Conservation (phyloP, 768 basidiomycete genomes). For the Candolleomyces aberdarensis region DNA sequence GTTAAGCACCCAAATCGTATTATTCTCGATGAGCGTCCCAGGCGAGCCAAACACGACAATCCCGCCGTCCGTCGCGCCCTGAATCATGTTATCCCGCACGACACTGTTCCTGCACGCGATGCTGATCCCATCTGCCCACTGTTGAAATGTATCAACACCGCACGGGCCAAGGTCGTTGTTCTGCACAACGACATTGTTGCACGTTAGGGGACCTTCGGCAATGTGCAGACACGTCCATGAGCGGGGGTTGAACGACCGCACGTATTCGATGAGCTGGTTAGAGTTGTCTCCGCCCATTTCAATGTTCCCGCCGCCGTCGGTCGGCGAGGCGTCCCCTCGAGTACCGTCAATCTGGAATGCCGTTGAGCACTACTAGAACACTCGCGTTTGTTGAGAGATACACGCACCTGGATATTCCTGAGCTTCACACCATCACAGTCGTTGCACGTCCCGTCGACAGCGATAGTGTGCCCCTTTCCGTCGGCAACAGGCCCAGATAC, state of each 20-base stretch:
- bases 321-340: conserved; percentile 50
- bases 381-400: neutral
- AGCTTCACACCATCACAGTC: conserved; percentile 59
- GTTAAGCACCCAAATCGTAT: conserved; percentile 69
- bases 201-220: conserved; percentile 62
- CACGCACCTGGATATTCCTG: conserved; percentile 66
- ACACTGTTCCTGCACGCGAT: conserved; percentile 61
- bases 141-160: conserved; percentile 56
- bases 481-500: conserved; percentile 63
- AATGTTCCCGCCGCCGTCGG: conserved; percentile 70
- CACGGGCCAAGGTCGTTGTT: conserved; percentile 86
- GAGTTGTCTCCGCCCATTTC: conserved; percentile 80
- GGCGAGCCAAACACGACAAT: conserved; percentile 78
- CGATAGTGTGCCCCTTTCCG: conserved; percentile 68
- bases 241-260: conserved; percentile 72
- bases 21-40: conserved; percentile 70
- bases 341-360: conserved; percentile 66
- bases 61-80: conserved; percentile 75
- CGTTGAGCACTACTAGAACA: neutral
- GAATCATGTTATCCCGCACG: conserved; percentile 66
- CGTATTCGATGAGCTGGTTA: conserved; percentile 73
- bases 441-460: conserved; percentile 62
- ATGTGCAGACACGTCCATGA: conserved; percentile 85
- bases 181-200: conserved; percentile 62
- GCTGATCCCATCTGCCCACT: conserved; percentile 86